Evolutionary conservation across 2,329 filamentous ascomycete species (phyloP).

Genomic region (Stachybotrys echinatus): DNA sequence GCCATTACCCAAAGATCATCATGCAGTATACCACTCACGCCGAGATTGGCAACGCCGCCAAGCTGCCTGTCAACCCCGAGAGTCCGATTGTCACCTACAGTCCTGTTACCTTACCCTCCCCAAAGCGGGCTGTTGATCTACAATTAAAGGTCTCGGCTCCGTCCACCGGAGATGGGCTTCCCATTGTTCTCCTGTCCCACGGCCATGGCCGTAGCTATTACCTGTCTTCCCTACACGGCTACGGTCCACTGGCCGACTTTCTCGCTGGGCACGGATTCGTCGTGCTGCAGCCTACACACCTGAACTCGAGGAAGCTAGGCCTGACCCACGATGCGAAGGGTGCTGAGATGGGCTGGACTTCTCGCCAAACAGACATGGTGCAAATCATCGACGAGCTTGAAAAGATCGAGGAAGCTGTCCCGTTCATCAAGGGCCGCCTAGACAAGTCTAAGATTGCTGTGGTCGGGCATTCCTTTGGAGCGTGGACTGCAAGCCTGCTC

Average conservation of each 20-base stretch:
- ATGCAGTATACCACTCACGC: constrained; percentile 16
- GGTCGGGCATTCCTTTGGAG: constrained; percentile 18
- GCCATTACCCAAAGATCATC: too few relatives aligned
- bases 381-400: constrained; percentile 17
- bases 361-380: constrained; percentile 14
- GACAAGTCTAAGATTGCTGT: constrained; percentile 15
- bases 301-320: constrained; percentile 13
- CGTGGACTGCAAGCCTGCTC: constrained; percentile 10
- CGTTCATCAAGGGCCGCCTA: constrained; percentile 14
- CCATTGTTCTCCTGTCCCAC: constrained; percentile 19
- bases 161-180: constrained; percentile 7
- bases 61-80: constrained; percentile 12
- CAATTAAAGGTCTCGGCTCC: constrained; percentile 16
- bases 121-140: constrained; percentile 13
- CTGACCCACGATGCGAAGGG: constrained; percentile 1
- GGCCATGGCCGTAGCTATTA: constrained; percentile 19
- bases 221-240: constrained; percentile 17
- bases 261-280: constrained; percentile 20
- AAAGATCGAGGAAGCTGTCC: constrained; percentile 12
- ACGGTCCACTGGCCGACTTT: constrained; percentile 16
- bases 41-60: constrained; percentile 15
- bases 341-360: constrained; percentile 13
- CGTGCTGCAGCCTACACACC: constrained; percentile 19
- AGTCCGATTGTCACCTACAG: constrained; percentile 15
- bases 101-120: constrained; percentile 11